A percentile compares a stretch with the other conserved stretches of the same genome.
These are phyloP conservation scores for Daldinia loculata DNA, from an alignment of 495 filamentous ascomycete genomes.

Conservation along the genomic window DNA sequence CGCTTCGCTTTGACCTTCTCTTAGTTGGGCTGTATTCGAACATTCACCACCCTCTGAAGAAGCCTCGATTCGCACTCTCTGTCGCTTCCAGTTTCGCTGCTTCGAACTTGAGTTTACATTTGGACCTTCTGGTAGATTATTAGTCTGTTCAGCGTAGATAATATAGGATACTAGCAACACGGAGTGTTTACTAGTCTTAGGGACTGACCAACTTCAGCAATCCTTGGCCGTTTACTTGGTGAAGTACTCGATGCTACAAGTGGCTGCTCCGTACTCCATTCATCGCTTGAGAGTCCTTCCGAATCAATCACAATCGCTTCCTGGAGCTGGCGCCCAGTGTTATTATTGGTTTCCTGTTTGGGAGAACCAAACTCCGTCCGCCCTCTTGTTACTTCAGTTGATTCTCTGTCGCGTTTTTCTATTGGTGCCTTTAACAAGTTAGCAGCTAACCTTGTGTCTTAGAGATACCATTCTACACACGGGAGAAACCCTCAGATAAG, in stretches of 20 bases:
- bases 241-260: not conserved
- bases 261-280: not conserved
- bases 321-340: not conserved
- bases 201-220: not conserved
- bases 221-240: not conserved
- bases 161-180: not conserved
- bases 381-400: too few species aligned
- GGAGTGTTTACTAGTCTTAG: not conserved
- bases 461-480: not conserved
- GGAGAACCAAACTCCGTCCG: not conserved
- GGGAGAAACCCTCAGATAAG: not conserved
- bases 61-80: not conserved
- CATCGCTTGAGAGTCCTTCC: not conserved
- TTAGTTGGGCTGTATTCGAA: not conserved
- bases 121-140: not conserved
- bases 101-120: not conserved
- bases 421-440: not conserved
- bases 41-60: not conserved
- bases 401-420: not conserved
- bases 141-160: not conserved
- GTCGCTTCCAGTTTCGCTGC: not conserved
- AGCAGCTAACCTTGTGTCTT: not conserved
- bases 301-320: constrained; percentile 2
- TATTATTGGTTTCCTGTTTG: not conserved
- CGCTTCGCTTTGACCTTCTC: not conserved